Evolutionary conservation across 371 early-diverging fungal genomes (phyloP), one percentile per base, ranked within the genome.

Genomic region (Apophysomyces ossiformis): DNA sequence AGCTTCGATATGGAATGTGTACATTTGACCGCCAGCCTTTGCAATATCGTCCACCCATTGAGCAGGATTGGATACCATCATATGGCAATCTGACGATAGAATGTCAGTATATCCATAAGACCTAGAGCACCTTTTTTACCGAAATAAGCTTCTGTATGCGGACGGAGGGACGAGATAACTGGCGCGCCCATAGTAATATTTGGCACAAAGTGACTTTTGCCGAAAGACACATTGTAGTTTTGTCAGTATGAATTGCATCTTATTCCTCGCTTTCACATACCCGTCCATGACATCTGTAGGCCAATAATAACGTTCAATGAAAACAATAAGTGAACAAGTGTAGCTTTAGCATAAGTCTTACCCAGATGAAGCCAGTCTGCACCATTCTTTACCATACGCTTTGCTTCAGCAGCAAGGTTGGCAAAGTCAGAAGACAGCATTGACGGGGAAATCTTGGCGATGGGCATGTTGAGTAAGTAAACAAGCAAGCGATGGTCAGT

Each of bases 331-430:
- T 26, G 32, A 26, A 26, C 1, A 26, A 26, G 32, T 26, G 32
- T 26, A 26, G 32, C 32, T 26, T 26, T 26, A 26, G 1, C 32
- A 26, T 15, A 58, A 12, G 12, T 59, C 74, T 72, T 86, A 91
- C 92, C 97, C 86, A 96, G 90, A 80, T 98, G 98, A 72, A 99
- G 85, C 79, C 91, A 95, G 76, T 99, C 96, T n/a, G 99, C 98
- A 13, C 97, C 97, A 67, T 85, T 78, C 36, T 87, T 86, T 38
- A 90, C 72, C 95, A 98, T 96, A 61, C 93, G 86, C 75, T 92
- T 85, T 70, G 93, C 92, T 80, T 99, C 99, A 12, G 75, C 84
- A 4, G 93, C 94, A 45, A 99, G 87, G 47, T 83, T 74, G 60
- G 96, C 94, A 82, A 97, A 98, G 83, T 99, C 98, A 68, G 91